phyloP scores from a whole-genome alignment of 2,329 filamentous ascomycete genomes.

The Stagonosporopsis tanaceti region DNA sequence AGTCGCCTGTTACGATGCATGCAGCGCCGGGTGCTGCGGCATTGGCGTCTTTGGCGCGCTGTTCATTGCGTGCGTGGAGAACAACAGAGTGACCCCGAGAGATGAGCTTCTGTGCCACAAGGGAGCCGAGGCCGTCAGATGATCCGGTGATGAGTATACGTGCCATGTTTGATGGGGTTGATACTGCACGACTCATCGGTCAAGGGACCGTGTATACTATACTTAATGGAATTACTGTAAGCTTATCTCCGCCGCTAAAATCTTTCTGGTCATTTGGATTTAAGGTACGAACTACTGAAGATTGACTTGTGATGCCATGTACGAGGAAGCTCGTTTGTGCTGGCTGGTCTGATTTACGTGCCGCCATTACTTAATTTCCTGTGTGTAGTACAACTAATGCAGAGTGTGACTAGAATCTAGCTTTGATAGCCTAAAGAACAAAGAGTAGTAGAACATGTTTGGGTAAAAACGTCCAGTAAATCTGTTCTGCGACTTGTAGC shows the following conservation, averaged over 20 bases:
- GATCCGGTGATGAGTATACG: slow-evolving; percentile 65
- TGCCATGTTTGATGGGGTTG: slow-evolving; percentile 44
- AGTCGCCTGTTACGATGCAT: slow-evolving; percentile 61
- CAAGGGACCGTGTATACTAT: neutral
- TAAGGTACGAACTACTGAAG: too few species aligned
- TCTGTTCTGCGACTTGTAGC: too few species aligned
- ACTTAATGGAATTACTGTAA: neutral
- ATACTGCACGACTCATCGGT: neutral
- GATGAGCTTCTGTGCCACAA: slow-evolving; percentile 60
- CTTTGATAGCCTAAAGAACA: too few species aligned
- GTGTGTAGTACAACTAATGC: too few species aligned
- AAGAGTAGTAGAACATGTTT: too few species aligned
- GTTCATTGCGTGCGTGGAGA: slow-evolving; percentile 64
- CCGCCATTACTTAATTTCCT: too few species aligned
- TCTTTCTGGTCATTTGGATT: too few species aligned
- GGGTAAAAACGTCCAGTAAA: too few species aligned
- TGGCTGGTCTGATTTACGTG: too few species aligned
- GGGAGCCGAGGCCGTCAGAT: slow-evolving; percentile 64
- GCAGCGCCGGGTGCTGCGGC: slow-evolving; percentile 60
- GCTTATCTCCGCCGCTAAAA: neutral
- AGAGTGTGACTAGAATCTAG: too few species aligned
- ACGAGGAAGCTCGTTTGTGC: too few species aligned
- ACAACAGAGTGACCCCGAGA: slow-evolving; percentile 63
- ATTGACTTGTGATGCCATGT: too few species aligned
- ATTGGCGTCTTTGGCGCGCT: slow-evolving; percentile 60